Base-by-base conservation (phyloP, 2,329 filamentous ascomycete species). In the Colletotrichum camelliae region DNA sequence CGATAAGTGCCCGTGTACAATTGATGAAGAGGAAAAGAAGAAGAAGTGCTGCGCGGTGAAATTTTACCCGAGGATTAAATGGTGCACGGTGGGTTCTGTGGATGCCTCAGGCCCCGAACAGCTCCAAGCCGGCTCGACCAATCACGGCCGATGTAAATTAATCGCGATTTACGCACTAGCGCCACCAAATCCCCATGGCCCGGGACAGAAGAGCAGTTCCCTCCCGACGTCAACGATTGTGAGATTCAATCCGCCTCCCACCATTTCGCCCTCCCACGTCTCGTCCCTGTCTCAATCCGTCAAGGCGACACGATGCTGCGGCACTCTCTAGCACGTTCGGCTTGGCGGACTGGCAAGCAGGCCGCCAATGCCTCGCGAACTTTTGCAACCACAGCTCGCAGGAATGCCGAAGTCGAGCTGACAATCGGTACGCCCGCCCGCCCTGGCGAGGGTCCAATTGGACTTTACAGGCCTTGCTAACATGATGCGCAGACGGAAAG, bases 401-500 rank as follows among this genome's bases (percentile, higher is more conserved):
- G 95, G 86, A 91, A 91, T 81, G 96, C 96, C 81, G 96, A 98
- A 90, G 96, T 99, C 83, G 96, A 98, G 91, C 92, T 99, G 86
- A 99, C 96, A 83, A 93, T 98, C 90, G 95, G 95, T 97, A 82
- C 83, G 84, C 81, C 79, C 79, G 74, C 77, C 77, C 67, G 74
- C 35, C 35, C 27, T 43, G 29, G 24, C 18, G 18, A 27, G 10
- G 16, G 33, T 79, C 78, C 84, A 81, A 83, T 84, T 84, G 83
- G 78, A 66, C 33, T 71, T 18, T 37, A 55, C 60, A 64, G 77
- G 55, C 35, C 48, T 77, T 77, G 81, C 84, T 87, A 81, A 87
- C 82, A 60, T 69, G 70, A 61, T 73, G 61, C 80, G 60, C 84
- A 96, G 96, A 99, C 92, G 97, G 96, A 84, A 98, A 98, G 90